A percentile compares a stretch with the other conserved stretches of the same genome.
Evolutionary conservation across 78 protist genomes (phyloP).

Genomic region (Chrysochromulina parva): DNA sequence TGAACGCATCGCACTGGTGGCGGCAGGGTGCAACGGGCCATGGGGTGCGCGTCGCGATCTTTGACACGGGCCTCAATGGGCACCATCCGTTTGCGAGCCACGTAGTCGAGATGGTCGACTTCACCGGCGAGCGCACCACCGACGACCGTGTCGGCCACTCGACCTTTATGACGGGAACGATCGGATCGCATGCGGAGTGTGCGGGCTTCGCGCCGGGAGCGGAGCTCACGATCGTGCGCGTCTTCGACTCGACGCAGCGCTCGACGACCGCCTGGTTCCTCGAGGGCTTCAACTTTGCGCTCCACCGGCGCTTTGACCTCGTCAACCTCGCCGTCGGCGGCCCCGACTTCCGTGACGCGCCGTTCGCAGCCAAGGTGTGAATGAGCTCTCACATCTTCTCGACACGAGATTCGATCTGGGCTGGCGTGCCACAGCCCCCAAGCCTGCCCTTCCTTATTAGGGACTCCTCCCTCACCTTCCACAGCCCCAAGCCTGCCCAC

Average conservation of each 20-base stretch:
- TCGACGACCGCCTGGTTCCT: conserved; percentile 18
- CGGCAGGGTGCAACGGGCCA: neutral
- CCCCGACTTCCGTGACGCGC: conserved; percentile 90
- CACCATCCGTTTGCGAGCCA: neutral
- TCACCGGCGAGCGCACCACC: no score
- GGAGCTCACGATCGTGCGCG: conserved; percentile 73
- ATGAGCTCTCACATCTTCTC: no score
- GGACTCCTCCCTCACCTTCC: no score
- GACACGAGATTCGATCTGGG: no score
- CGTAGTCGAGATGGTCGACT: no score
- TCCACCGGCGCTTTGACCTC: conserved; percentile 57
- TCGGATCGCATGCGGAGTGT: conserved; percentile 1
- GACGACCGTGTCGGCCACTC: conserved; percentile 83
- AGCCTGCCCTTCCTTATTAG: no score
- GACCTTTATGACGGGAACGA: conserved; percentile 84
- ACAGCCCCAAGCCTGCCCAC: no score
- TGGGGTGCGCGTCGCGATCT: neutral
- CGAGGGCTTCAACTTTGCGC: conserved; percentile 47
- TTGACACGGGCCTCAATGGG: neutral
- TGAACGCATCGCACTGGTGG: neutral
- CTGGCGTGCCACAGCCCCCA: no score
- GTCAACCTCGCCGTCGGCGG: conserved; percentile 95
- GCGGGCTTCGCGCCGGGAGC: conserved; percentile 90
- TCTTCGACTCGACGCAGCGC: conserved; percentile 69
- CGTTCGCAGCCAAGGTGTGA: conserved; percentile 89